Evolutionary conservation across 1,139 yeast genomes (phyloP).

Genomic region (Yamadazyma aaseri): DNA sequence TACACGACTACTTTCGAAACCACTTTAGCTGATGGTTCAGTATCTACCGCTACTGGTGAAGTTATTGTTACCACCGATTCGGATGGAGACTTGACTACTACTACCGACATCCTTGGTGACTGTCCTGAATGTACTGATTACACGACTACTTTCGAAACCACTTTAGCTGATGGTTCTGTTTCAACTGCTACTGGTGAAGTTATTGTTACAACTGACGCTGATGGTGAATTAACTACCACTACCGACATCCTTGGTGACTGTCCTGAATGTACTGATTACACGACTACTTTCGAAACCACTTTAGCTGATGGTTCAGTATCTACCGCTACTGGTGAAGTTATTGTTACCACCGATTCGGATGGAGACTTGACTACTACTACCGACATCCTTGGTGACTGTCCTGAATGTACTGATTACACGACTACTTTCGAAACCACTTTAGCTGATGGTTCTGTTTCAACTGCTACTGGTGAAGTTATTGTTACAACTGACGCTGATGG

Average conservation of each 20-base stretch:
- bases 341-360: constrained; percentile 10
- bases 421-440: constrained; percentile 8
- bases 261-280: constrained; percentile 15
- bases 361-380: constrained; percentile 11
- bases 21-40: constrained; percentile 5
- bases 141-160: constrained; percentile 11
- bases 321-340: constrained; percentile 14
- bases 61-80: constrained; percentile 7
- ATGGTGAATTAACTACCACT: constrained; percentile 5
- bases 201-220: constrained; percentile 10
- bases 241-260: constrained; percentile 10
- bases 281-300: constrained; percentile 16
- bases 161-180: constrained; percentile 10
- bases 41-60: constrained; percentile 6
- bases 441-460: constrained; percentile 1
- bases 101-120: constrained; percentile 10
- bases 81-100: constrained; percentile 19
- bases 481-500: constrained; percentile 13
- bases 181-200: constrained; percentile 8
- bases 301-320: constrained; percentile 12
- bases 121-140: constrained; percentile 9
- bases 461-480: constrained; percentile 8
- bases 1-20: constrained; percentile 8
- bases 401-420: constrained; percentile 10
- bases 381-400: constrained; percentile 10